Percentiles rank a stretch among this genome's conserved stretches.
Conservation (phyloP, 2,329 filamentous ascomycete genomes). For the Podosphaera aphanis region DNA sequence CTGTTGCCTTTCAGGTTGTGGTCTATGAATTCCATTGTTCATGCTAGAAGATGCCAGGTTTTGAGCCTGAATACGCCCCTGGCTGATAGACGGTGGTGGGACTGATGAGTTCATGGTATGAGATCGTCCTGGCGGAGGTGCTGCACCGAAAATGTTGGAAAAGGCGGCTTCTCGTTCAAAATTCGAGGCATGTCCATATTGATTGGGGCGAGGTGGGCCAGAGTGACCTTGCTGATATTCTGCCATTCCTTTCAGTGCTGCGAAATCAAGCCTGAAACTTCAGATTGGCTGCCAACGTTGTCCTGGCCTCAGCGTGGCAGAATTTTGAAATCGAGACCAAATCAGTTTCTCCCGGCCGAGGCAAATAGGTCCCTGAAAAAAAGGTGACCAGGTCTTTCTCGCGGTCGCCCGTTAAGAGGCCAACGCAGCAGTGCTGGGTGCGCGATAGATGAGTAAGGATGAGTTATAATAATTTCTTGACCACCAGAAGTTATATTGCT, state of each 20-base stretch:
- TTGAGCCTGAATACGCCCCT: constrained; percentile 62
- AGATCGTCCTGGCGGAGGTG: constrained; percentile 68
- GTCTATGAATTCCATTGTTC: constrained; percentile 33
- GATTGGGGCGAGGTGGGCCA: constrained; percentile 23
- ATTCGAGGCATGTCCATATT: constrained; percentile 24
- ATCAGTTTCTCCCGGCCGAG: background rate
- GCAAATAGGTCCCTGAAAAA: background rate
- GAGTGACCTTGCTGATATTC: constrained; percentile 37
- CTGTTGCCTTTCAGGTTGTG: constrained; percentile 33
- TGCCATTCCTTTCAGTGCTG: constrained; percentile 20
- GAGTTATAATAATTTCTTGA: background rate
- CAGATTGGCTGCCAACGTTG: constrained; percentile 2
- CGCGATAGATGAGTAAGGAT: background rate
- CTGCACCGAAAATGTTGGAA: constrained; percentile 79
- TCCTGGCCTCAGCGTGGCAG: background rate
- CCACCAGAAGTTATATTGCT: background rate
- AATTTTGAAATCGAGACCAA: background rate
- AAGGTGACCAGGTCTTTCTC: background rate
- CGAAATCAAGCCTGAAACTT: background rate
- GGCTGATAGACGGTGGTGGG: constrained; percentile 28
- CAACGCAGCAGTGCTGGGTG: background rate
- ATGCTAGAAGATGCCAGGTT: constrained; percentile 18
- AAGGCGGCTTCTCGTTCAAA: constrained; percentile 82
- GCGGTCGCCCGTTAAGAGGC: background rate
- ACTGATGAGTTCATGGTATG: constrained; percentile 84